Base-by-base conservation (phyloP, 2,329 filamentous ascomycete species). In the Chaetomium olivaceum region DNA sequence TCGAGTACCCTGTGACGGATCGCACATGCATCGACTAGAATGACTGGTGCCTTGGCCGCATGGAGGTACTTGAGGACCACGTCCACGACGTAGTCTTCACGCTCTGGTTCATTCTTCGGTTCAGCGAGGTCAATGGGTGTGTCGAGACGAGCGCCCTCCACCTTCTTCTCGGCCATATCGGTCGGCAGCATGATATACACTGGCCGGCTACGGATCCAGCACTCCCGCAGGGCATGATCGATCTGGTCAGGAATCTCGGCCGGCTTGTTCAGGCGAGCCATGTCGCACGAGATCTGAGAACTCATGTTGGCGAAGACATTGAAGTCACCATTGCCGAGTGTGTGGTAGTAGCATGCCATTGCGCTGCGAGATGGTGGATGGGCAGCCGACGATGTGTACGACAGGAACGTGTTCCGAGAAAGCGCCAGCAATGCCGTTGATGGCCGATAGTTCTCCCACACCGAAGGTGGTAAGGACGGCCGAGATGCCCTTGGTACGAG, bases 141-240 rank as follows among this genome's bases (percentile, higher is more conserved):
- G n/a, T 88, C 83, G 14, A 96, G 82, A 8, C 89, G 82, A 56
- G 85, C 83, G 43, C 91, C 92, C 74, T 94, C 89, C 27, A 96
- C 80, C 77, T 93, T 91, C 75, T 87, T 85, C 71, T 87, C 80
- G 11, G 91, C 87, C 83, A 95, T 90, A 74, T 96, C 91, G 19
- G 90, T 91, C 2, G 93, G 92, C 9, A 96, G 81, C 74, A 89
- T 89, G 71, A 96, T 88, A 77, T 96, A 96, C 58, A 96, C 91
- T 2, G 93, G 93, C 23, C 90, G 85, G 67, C 89, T 91, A 64
- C 85, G 82, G 54, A 91, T 77, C 80, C 86, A 92, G 76, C 91
- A 95, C 77, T 92, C 84, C 36, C 85, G 85, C 31, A 96, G 83
- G 3, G 90, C 87, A 72, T 91, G 84, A 75, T 96, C 93, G 71